These are phyloP conservation scores for Forsythia viridissima DNA, from an alignment of 257 asterid genomes.

Conservation along the genomic window DNA sequence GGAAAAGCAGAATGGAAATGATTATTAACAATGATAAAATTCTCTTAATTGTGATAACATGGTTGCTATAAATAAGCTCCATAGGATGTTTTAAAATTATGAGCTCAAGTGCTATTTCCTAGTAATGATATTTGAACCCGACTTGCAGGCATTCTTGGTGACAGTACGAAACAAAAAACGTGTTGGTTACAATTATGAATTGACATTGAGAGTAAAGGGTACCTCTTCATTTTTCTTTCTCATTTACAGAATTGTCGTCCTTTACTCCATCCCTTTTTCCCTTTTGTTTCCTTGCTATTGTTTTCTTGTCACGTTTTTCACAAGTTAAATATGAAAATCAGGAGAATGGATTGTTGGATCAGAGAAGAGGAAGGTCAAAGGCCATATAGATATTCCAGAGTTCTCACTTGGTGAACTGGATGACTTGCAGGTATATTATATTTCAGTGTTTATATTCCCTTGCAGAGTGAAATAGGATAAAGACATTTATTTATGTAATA, in stretches of 20 bases:
- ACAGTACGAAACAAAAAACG: conserved; percentile 93
- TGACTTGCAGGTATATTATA: conserved; percentile 71
- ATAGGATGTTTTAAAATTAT: not conserved
- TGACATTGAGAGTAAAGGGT: conserved; percentile 77
- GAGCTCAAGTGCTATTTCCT: not conserved
- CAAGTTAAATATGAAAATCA: conserved; percentile 20
- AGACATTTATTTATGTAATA: not conserved
- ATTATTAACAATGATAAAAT: not conserved
- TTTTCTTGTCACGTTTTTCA: not conserved
- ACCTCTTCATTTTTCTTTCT: conserved; percentile 5
- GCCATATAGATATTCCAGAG: conserved; percentile 71
- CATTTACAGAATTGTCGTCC: not conserved
- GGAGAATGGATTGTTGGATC: conserved; percentile 88
- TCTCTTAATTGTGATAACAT: not conserved
- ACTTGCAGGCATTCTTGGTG: conserved; percentile 80
- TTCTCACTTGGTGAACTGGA: conserved; percentile 94
- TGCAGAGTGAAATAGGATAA: not conserved
- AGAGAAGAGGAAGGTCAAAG: conserved; percentile 69
- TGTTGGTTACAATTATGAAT: conserved; percentile 90
- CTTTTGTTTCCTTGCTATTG: not conserved
- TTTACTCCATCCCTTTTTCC: not conserved
- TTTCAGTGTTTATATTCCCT: not conserved
- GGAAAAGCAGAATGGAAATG: not conserved
- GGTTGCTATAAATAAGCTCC: not conserved
- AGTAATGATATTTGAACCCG: not conserved